Evolutionary conservation across 148 eudicot genomes (phyloP).

Genomic region (Linanthus parryae): DNA sequence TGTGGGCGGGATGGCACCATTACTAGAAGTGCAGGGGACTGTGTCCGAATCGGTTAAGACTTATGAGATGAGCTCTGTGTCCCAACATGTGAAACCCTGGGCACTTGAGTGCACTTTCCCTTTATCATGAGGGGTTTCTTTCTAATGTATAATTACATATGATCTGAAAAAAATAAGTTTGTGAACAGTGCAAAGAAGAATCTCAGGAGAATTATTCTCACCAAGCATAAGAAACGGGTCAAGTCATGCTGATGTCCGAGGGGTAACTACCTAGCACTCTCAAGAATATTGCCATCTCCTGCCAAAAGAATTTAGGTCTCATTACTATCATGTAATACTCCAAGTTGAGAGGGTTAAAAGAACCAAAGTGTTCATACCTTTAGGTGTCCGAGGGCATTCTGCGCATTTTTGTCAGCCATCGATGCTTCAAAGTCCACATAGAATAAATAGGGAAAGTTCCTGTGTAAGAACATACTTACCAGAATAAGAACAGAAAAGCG

Average conservation of each 20-base stretch:
- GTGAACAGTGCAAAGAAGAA: no score
- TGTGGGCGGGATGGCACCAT: no score
- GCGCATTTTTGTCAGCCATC: conserved; percentile 44
- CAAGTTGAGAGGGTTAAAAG: background rate
- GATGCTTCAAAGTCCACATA: conserved; percentile 69
- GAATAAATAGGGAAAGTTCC: conserved; percentile 54
- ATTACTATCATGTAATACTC: background rate
- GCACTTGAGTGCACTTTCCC: no score
- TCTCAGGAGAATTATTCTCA: no score
- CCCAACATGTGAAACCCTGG: no score
- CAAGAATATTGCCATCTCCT: conserved; percentile 67
- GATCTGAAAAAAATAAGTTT: no score
- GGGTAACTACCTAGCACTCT: conserved; percentile 75
- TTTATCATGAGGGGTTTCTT: no score
- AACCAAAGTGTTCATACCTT: conserved; percentile 35
- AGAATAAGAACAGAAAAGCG: background rate
- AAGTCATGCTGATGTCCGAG: conserved; percentile 45
- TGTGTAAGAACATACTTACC: conserved; percentile 10
- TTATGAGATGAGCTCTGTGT: no score
- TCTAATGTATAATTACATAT: no score
- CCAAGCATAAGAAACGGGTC: conserved; percentile 12
- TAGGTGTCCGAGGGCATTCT: conserved; percentile 53
- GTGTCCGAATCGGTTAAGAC: no score
- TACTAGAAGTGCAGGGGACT: no score
- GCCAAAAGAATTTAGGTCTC: conserved; percentile 8